Conservation (phyloP, 768 basidiomycete genomes). For the Russula foetens region DNA sequence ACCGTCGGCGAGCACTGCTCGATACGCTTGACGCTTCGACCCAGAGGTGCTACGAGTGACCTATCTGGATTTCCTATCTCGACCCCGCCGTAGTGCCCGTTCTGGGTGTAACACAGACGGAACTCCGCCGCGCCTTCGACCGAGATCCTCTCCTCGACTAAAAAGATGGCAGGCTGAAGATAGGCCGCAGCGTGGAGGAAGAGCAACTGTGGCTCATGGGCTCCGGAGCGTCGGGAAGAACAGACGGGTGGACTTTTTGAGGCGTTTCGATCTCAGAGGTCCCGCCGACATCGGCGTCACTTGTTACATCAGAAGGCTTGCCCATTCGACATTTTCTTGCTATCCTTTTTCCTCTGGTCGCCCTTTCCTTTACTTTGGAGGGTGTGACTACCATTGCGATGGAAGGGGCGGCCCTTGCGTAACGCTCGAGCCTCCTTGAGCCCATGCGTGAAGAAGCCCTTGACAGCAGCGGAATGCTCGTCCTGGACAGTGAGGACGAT, state of each 20-base stretch:
- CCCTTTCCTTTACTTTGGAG: too few relatives aligned
- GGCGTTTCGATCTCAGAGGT: constrained; percentile 42
- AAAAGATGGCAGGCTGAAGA: constrained; percentile 65
- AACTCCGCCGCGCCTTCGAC: constrained; percentile 62
- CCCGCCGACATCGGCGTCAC: too few relatives aligned
- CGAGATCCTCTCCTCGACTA: constrained; percentile 63
- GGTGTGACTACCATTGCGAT: too few relatives aligned
- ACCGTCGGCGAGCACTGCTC: constrained; percentile 45
- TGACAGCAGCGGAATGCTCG: too few relatives aligned
- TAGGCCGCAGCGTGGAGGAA: constrained; percentile 81
- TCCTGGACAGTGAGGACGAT: too few relatives aligned
- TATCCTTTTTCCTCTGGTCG: too few relatives aligned
- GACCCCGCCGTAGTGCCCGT: constrained; percentile 74
- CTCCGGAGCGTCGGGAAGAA: constrained; percentile 70
- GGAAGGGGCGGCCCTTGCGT: too few relatives aligned
- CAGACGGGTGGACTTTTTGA: constrained; percentile 62
- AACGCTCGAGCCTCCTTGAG: too few relatives aligned
- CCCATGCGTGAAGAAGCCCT: too few relatives aligned
- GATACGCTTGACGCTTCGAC: constrained; percentile 55
- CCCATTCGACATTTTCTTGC: too few relatives aligned
- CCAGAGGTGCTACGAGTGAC: constrained; percentile 50
- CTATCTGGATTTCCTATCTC: constrained; percentile 79
- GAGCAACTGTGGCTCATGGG: constrained; percentile 83
- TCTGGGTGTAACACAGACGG: constrained; percentile 65
- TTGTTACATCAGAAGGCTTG: too few relatives aligned